Base-by-base conservation (phyloP, 2,329 filamentous ascomycete genomes). In the Huntiella decipiens region DNA sequence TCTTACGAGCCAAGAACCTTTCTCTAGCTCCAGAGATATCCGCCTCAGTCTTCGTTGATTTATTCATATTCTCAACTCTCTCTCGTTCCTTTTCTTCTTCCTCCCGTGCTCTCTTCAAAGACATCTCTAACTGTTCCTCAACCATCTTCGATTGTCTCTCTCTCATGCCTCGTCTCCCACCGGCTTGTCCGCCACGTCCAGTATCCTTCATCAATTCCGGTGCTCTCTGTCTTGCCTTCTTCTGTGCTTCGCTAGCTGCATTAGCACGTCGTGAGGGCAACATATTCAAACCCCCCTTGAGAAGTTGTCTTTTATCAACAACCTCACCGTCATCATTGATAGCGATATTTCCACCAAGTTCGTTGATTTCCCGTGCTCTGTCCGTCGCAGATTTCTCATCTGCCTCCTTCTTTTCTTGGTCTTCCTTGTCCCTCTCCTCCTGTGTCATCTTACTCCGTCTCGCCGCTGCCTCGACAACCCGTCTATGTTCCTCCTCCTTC, bases 241-340 rank as follows among this genome's bases (percentile, higher is more conserved):
- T 32, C 4, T 35, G 35, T 11, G 33, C 38, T 16, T 46, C 50
- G 6, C 7, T 16, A 11, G 40, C 34, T 4, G 15, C 31, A 11
- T 36, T 39, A 38, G 45, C 44, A 12, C 41, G 45, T 13, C 31
- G 35, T 22, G 37, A 40, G 53, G 70, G 65, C 43, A 70, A 70
- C 13, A 91, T 63, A 54, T 92, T 92, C 44, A 92, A 67, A 19
- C 83, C 83, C 5, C 82, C 79, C 40, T 66, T 70, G 5, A 92
- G 70, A 6, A 91, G 65, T 58, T 91, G 78, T n/a, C 82, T 70
- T 65, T 86, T 88, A 58, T 92, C 83, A 19, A 84, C 79, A 1
- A 91, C 77, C 56, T 87, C 75, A 0, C 83, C 83, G 35, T 91
- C 83, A 51, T 91, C 83, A 55, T 88, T 88, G 54, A 88, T 62